Conservation (phyloP, 495 filamentous ascomycete species). For the Parathielavia appendiculata region DNA sequence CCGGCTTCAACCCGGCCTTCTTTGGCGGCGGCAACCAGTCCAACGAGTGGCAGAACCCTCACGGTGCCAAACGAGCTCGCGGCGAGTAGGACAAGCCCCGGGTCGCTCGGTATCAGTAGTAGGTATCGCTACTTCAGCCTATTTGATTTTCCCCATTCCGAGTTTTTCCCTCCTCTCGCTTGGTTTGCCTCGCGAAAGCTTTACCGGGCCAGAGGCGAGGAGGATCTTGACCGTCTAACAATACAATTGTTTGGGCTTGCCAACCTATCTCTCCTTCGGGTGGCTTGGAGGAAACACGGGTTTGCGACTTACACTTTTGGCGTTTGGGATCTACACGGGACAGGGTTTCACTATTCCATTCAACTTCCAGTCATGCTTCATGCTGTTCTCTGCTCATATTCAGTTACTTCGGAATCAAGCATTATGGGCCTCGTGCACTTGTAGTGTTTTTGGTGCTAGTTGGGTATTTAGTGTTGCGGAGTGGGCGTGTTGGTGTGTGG, state of each 20-base stretch:
- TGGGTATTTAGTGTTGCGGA: not conserved
- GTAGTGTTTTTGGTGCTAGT: not conserved
- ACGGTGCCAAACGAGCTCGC: constrained; percentile 73
- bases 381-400: not conserved
- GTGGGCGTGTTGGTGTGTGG: not conserved
- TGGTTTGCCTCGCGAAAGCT: not conserved
- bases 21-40: constrained; percentile 48
- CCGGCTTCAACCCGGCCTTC: constrained; percentile 77
- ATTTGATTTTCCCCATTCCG: not conserved
- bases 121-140: not conserved
- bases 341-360: too few species aligned
- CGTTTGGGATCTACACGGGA: not conserved
- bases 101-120: not conserved
- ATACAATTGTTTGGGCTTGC: too few species aligned
- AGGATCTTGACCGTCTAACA: too few species aligned
- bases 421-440: not conserved
- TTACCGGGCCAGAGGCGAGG: too few species aligned
- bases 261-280: not conserved
- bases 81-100: constrained; percentile 30
- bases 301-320: not conserved
- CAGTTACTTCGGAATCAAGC: not conserved
- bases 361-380: not conserved
- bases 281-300: not conserved
- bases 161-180: not conserved
- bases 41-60: constrained; percentile 66